Base-by-base conservation (phyloP, 768 basidiomycete species). In the Amanita rubescens region DNA sequence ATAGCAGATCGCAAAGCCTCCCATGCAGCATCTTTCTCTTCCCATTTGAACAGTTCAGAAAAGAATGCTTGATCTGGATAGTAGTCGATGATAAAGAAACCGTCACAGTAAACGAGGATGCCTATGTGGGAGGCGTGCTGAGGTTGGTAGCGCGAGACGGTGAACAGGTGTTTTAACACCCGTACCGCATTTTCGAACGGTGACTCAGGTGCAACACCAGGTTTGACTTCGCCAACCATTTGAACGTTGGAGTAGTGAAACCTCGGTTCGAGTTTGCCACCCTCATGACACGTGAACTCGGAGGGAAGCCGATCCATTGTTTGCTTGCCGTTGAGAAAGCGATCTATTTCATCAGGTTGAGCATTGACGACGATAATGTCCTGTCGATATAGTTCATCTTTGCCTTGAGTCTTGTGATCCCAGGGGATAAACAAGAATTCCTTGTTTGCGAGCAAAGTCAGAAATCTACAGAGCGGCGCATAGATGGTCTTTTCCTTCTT, bases 51-150 rank as follows among this genome's bases (percentile, higher is more conserved):
- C 22, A 46, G 44, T 14, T 46, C 5, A 12, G 44, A 46, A 30
- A 25, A 46, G 25, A 46, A 46, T 24, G 44, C 44, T 24, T 12
- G 24, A 46, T 46, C 44, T 17, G 44, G 44, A 27, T 46, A 46
- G 25, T 46, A 46, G 20, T 46, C 24, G n/a, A 46, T 46, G 44
- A 30, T 46, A 25, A 46, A 24, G 44, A 46, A 46, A 30, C 44
- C 44, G 44, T 46, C 25, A 12, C n/a, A 11, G n/a, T 37, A 37
- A 14, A 17, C 35, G 35, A 37, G 35, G n/a, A 37, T 14, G 35
- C 35, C 35, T 12, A 12, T 37, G n/a, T 37, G 35, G n/a, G 11
- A 37, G 35, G 35, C 35, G n/a, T 37, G 35, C 12, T 17, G 35
- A 17, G 35, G 35, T 37, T 37, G 35, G 35, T 37, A 37, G 11